Evolutionary conservation across 176 grass and related monocot genomes (phyloP).

Genomic region (Lolium perenne): DNA sequence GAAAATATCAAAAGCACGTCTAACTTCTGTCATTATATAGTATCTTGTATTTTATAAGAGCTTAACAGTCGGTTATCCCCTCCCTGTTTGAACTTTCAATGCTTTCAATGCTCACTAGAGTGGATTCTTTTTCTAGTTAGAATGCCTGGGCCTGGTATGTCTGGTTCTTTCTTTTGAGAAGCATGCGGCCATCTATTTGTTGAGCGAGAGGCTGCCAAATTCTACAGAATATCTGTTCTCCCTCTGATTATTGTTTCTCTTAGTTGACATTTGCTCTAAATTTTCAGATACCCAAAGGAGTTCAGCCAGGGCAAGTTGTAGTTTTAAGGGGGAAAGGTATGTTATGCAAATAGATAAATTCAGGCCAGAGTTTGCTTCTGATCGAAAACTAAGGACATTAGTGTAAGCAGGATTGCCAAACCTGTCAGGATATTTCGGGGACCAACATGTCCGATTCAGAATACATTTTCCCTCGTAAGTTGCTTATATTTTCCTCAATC

Average conservation of each 20-base stretch:
- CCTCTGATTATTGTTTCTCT: background rate
- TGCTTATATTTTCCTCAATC: constrained; percentile 34
- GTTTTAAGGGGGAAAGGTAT: constrained; percentile 97
- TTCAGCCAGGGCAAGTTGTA: constrained; percentile 76
- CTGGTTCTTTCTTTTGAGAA: constrained; percentile 18
- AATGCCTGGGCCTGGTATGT: constrained; percentile 17
- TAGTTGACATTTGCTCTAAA: constrained; percentile 34
- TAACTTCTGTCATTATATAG: constrained; percentile 2
- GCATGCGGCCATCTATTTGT: constrained; percentile 30
- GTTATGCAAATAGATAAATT: constrained; percentile 31
- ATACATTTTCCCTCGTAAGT: constrained; percentile 96
- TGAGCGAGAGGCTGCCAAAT: background rate
- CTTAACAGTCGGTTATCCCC: background rate
- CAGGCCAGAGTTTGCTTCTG: constrained; percentile 11
- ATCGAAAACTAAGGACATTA: constrained; percentile 52
- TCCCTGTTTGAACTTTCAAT: constrained; percentile 15
- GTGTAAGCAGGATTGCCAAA: constrained; percentile 76
- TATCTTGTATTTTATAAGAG: constrained; percentile 7
- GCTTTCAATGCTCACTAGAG: constrained; percentile 14
- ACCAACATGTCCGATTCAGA: constrained; percentile 85
- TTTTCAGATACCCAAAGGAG: constrained; percentile 90
- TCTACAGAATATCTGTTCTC: background rate
- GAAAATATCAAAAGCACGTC: constrained; percentile 8
- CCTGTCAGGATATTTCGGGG: constrained; percentile 62
- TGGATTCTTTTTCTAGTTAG: constrained; percentile 17